Evolutionary conservation across 2,329 filamentous ascomycete species (phyloP).

Genomic region (Hypoxylon sp.): DNA sequence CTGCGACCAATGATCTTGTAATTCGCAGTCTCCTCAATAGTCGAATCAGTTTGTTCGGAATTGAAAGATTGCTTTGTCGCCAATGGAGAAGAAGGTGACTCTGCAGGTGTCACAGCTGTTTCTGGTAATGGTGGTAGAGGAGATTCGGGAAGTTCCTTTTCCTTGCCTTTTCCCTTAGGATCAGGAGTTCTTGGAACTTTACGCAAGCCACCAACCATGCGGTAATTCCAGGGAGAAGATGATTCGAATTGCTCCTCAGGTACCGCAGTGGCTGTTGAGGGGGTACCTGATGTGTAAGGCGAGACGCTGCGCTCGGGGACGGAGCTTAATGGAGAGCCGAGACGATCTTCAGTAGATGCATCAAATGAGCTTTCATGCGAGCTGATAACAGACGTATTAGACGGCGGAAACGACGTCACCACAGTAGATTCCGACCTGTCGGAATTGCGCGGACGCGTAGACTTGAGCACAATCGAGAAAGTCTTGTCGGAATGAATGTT

Average conservation of each 20-base stretch:
- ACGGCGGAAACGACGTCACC: constrained; percentile 61
- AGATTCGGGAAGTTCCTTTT: constrained; percentile 56
- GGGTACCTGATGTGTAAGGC: constrained; percentile 55
- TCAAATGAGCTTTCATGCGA: constrained; percentile 67
- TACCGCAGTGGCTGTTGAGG: constrained; percentile 53
- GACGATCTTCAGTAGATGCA: constrained; percentile 62
- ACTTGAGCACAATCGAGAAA: constrained; percentile 65
- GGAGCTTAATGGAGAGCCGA: constrained; percentile 65
- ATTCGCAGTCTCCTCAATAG: constrained; percentile 64
- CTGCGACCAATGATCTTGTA: constrained; percentile 68
- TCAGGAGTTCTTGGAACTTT: constrained; percentile 65
- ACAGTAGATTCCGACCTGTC: constrained; percentile 54
- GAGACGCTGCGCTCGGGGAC: constrained; percentile 62
- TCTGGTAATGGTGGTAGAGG: constrained; percentile 54
- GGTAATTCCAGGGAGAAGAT: constrained; percentile 66
- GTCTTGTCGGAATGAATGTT: constrained; percentile 71
- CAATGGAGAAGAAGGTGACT: constrained; percentile 45
- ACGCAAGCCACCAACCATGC: constrained; percentile 68
- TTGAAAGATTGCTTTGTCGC: constrained; percentile 57
- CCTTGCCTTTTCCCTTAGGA: constrained; percentile 56
- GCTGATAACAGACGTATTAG: constrained; percentile 62
- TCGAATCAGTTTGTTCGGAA: constrained; percentile 60
- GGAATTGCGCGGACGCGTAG: constrained; percentile 47
- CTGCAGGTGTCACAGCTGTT: constrained; percentile 42
- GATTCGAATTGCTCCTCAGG: constrained; percentile 55